Evolutionary conservation across 169 alveolate species (phyloP), one percentile per base, ranked within the genome.

Genomic region (Amoebophrya sp.): DNA sequence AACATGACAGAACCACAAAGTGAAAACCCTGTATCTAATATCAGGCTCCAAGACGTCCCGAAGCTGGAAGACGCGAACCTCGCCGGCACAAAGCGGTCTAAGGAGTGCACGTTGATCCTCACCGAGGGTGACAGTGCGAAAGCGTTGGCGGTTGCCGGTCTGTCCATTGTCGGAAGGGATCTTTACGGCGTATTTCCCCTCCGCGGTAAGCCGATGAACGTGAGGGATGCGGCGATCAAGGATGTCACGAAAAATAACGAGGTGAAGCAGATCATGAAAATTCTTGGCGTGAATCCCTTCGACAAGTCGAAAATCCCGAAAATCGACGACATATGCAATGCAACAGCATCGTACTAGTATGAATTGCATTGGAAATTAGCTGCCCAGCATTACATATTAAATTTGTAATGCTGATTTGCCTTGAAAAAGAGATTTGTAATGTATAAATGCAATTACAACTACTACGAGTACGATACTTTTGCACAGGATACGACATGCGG

Each of bases 61-160:
- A 99, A 98, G 94, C 95, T 99, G 90, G 99, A 99, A 93, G 99
- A 99, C 94, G 99, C 99, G 39, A 98, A 98, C 90, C 97, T 96
- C 93, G 99, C 99, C 23, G 99, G 99, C 38, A 95, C 97, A 32
- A 96, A 96, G 88, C 92, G 90, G 77, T 77, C 98, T 29, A 96
- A 95, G 92, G 97, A 97, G 89, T 98, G 99, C 94, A 98, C 99
- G 0, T 95, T 99, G 77, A 99, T 99, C 47, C 94, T 99, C 91
- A 99, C 99, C 47, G 99, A 99, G 95, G 99, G 99, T 93, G 99
- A 99, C 95, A 97, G 99, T 89, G 99, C 99, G 90, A 99, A 99
- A 93, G 96, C 99, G 25, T 95, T 99, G 66, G 99, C 99, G 2
- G 96, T 98, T 94, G 99, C 99, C 38, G 99, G 99, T 0, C 95